phyloP scores from a whole-genome alignment of 2,329 filamentous ascomycete species.

The Xylaria sp. region DNA sequence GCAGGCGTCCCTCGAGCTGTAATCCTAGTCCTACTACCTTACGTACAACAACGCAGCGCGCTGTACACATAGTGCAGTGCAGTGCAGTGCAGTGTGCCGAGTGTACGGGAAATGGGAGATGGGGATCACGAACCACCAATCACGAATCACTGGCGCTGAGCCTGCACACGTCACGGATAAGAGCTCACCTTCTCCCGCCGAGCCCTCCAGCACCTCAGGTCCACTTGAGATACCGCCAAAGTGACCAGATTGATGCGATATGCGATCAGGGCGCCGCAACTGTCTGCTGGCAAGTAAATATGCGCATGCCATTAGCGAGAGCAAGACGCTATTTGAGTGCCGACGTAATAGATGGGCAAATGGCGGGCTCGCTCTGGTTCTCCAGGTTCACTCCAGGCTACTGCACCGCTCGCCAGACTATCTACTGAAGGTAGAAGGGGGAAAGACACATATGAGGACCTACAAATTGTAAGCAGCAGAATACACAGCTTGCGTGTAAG shows the following conservation, averaged over 20 bases:
- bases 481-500: neutral
- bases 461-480: neutral
- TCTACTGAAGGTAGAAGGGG: no score
- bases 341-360: neutral
- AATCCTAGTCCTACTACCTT: neutral
- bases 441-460: neutral
- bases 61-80: neutral
- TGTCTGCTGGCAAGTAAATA: neutral
- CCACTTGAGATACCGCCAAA: constrained; percentile 22
- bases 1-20: constrained; percentile 6
- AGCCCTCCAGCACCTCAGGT: neutral
- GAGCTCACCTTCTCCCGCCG: constrained; percentile 23
- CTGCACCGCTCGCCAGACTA: neutral
- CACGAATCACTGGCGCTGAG: constrained; percentile 5
- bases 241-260: constrained; percentile 26
- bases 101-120: neutral
- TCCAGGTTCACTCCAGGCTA: neutral
- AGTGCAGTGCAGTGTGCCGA: neutral
- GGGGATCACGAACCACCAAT: no score
- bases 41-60: neutral
- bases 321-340: neutral
- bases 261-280: constrained; percentile 11
- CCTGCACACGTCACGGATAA: constrained; percentile 27
- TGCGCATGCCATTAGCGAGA: neutral
- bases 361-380: neutral